Conservation (phyloP, 441 rosid genomes). For the Corymbia calophylla region DNA sequence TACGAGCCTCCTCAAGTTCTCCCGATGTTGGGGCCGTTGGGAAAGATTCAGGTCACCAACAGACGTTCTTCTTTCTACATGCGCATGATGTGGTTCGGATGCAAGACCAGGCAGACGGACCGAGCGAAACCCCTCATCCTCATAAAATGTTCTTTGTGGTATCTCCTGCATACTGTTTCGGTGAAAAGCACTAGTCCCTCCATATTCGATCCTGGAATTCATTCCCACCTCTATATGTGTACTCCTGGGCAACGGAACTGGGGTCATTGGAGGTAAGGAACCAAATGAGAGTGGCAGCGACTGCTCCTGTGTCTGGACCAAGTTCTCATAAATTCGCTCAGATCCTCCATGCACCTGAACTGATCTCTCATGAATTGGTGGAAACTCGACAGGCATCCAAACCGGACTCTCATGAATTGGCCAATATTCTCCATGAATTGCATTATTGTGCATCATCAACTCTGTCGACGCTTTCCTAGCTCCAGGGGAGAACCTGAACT, state of each 20-base stretch:
- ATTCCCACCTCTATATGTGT: too few relatives aligned
- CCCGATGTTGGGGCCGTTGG: neutral
- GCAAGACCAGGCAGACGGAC: neutral
- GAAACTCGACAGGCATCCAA: neutral
- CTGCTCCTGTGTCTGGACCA: neutral
- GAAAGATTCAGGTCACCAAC: neutral
- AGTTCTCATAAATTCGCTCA: neutral
- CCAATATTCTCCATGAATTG: neutral
- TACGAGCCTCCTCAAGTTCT: neutral
- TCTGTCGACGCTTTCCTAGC: constrained; percentile 3
- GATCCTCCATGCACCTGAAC: neutral
- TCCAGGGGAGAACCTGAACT: constrained; percentile 15
- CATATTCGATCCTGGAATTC: too few relatives aligned
- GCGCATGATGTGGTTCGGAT: neutral
- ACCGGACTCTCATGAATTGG: neutral
- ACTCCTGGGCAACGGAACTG: too few relatives aligned
- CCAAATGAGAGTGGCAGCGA: neutral
- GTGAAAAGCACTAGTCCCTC: too few relatives aligned
- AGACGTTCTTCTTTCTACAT: neutral
- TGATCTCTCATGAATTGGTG: neutral
- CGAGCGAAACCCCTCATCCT: too few relatives aligned
- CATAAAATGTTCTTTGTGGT: too few relatives aligned
- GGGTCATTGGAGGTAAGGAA: too few relatives aligned
- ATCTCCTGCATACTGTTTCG: too few relatives aligned
- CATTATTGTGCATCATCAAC: neutral